Conservation (phyloP, 306 rosid species). For the Lathyrus oleraceus region DNA sequence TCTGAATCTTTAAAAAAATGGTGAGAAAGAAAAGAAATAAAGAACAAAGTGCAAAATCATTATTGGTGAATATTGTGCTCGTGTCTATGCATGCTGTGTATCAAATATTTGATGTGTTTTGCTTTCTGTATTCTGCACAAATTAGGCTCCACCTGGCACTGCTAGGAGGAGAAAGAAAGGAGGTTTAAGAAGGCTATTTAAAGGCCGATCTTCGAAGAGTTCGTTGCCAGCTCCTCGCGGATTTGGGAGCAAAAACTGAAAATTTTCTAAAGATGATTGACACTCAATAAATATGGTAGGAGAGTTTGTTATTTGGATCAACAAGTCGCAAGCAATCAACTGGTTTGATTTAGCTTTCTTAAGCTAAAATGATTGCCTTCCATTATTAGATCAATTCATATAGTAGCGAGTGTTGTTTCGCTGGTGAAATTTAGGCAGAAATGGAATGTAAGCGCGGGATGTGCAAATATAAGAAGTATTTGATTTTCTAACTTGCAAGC, state of each 20-base stretch:
- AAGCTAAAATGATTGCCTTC: background rate
- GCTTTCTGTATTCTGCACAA: conserved; percentile 25
- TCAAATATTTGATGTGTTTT: conserved; percentile 26
- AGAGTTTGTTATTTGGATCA: conserved; percentile 20
- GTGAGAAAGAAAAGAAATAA: background rate
- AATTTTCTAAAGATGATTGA: conserved; percentile 14
- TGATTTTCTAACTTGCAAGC: conserved; percentile 19
- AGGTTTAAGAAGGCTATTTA: conserved; percentile 54
- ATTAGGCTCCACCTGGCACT: conserved; percentile 74
- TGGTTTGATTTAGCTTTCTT: conserved; percentile 17
- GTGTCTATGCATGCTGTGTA: conserved; percentile 14
- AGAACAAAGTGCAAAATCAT: background rate
- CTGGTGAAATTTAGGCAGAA: conserved; percentile 35
- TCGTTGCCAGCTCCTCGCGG: conserved; percentile 89
- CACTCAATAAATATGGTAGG: conserved; percentile 14
- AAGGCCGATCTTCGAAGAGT: no score
- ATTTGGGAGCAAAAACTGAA: conserved; percentile 72
- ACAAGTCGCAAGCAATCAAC: conserved; percentile 11
- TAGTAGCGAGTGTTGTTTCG: conserved; percentile 19
- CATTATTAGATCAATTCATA: conserved; percentile 26
- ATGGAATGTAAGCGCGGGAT: conserved; percentile 21
- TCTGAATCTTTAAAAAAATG: background rate
- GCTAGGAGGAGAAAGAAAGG: conserved; percentile 83
- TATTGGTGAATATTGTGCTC: conserved; percentile 24
- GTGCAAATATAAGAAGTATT: conserved; percentile 27